These are phyloP conservation scores for Cyberlindnera japonica DNA, from an alignment of 805 yeast genomes.

Conservation along the genomic window DNA sequence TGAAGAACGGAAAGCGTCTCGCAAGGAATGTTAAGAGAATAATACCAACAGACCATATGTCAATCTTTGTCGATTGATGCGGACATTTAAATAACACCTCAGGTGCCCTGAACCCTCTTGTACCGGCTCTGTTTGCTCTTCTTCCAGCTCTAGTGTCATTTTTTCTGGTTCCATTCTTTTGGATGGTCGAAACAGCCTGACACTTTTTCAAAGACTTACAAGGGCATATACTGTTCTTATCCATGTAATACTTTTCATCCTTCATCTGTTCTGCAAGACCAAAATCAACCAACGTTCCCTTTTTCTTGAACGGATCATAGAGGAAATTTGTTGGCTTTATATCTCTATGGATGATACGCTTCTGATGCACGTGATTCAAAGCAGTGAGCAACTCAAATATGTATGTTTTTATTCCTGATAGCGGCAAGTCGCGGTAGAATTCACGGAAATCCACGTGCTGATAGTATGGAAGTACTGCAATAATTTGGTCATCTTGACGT, in stretches of 20 bases:
- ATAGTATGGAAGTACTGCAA: constrained; percentile 89
- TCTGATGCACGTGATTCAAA: constrained; percentile 59
- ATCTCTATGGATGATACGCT: constrained; percentile 73
- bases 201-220: constrained; percentile 38
- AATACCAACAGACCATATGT: constrained; percentile 82
- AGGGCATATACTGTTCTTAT: constrained; percentile 41
- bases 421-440: constrained; percentile 75
- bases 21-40: constrained; percentile 70
- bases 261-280: constrained; percentile 60
- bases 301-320: constrained; percentile 43
- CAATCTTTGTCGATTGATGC: constrained; percentile 64
- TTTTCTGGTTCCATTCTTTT: constrained; percentile 68
- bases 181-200: constrained; percentile 11
- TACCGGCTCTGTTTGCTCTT: constrained; percentile 94
- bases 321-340: constrained; percentile 76
- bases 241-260: constrained; percentile 8
- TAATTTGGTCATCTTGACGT: constrained; percentile 84
- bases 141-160: constrained; percentile 85
- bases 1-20: constrained; percentile 87
- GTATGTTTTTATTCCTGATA: constrained; percentile 76
- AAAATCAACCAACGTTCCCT: constrained; percentile 74
- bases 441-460: constrained; percentile 88
- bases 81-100: constrained; percentile 55
- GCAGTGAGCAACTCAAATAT: constrained; percentile 76
- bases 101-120: constrained; percentile 86